A percentile compares a stretch with the other conserved stretches of the same genome.
Evolutionary conservation across 1,284 basidiomycete genomes (phyloP).

Genomic region (Malassezia vespertilionis): DNA sequence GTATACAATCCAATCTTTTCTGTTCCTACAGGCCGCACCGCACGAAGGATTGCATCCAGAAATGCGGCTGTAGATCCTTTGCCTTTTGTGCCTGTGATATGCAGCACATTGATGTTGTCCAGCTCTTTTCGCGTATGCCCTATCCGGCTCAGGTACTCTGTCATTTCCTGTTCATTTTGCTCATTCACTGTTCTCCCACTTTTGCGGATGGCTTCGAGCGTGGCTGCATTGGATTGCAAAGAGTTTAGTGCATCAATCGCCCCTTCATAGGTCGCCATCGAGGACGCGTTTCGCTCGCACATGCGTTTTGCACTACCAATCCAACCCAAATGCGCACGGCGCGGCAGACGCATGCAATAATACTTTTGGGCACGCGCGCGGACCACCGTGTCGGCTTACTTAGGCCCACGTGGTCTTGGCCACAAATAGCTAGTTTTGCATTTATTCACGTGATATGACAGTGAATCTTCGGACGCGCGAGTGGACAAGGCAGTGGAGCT

Average conservation of each 20-base stretch:
- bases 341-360: background rate
- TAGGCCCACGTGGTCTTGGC: conserved; percentile 9
- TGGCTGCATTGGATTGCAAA: conserved; percentile 85
- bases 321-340: background rate
- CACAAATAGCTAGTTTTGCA: conserved; percentile 16
- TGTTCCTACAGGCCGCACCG: conserved; percentile 21
- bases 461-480: conserved; percentile 15
- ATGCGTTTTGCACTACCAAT: background rate
- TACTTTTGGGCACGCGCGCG: background rate
- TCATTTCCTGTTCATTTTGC: conserved; percentile 73
- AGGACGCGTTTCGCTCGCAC: background rate
- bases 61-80: conserved; percentile 97
- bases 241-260: conserved; percentile 80
- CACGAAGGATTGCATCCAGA: conserved; percentile 42
- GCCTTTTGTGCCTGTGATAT: conserved; percentile 96
- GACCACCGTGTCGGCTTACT: conserved; percentile 2
- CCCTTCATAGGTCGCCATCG: conserved; percentile 51
- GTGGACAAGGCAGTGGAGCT: conserved; percentile 9
- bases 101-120: conserved; percentile 80
- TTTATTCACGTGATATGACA: conserved; percentile 9
- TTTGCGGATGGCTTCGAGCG: conserved; percentile 70
- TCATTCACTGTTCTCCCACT: conserved; percentile 61
- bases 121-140: conserved; percentile 71
- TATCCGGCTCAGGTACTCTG: conserved; percentile 76
- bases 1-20: conserved; percentile 67